These are phyloP conservation scores for Quercus gilva DNA, from an alignment of 306 rosid species.

Conservation along the genomic window DNA sequence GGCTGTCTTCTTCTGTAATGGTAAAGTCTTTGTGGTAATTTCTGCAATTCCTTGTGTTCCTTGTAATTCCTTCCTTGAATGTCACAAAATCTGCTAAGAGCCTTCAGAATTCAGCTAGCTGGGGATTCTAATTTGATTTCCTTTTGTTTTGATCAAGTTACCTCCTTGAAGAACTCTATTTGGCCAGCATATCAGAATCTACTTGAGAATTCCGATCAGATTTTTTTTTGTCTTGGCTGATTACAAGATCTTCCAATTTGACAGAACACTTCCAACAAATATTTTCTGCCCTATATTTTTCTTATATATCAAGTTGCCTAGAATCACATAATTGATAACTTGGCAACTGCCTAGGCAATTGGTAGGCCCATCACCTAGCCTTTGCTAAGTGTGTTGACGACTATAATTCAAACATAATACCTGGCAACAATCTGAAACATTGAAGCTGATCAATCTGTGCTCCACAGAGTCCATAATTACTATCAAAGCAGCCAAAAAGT, in stretches of 20 bases:
- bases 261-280: not conserved
- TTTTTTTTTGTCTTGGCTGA: too few species aligned
- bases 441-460: constrained; percentile 62
- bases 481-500: constrained; percentile 31
- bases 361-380: not conserved
- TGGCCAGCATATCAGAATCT: too few species aligned
- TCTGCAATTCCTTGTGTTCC: too few species aligned
- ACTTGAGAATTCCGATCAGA: too few species aligned
- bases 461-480: constrained; percentile 47
- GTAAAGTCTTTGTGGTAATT: not conserved
- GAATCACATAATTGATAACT: not conserved
- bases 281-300: not conserved
- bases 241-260: too few species aligned
- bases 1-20: not conserved
- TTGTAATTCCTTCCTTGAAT: too few species aligned
- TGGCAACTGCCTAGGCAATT: not conserved
- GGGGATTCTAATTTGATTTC: too few species aligned
- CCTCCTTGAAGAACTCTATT: too few species aligned
- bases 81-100: too few species aligned
- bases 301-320: not conserved
- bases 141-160: too few species aligned
- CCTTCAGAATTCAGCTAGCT: too few species aligned
- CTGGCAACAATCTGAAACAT: constrained; percentile 69
- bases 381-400: not conserved
- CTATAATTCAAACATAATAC: constrained; percentile 40